These are phyloP conservation scores for Dactylellina cionopaga DNA, from an alignment of 2,329 filamentous ascomycete species.

Conservation along the genomic window DNA sequence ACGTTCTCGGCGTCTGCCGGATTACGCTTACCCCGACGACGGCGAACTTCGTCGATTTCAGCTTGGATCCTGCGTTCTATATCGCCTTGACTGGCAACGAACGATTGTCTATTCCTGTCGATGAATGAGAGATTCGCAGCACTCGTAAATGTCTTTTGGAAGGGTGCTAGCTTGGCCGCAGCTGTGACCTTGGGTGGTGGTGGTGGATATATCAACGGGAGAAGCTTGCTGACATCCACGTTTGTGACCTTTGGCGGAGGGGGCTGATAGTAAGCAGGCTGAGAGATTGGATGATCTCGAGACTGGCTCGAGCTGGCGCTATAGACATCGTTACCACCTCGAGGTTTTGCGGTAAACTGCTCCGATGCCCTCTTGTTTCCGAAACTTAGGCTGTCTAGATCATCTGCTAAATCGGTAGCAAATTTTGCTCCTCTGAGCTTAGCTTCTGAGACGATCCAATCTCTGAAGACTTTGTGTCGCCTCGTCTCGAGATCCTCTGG, in stretches of 20 bases:
- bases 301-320: not conserved
- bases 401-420: slow-evolving; percentile 44
- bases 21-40: slow-evolving; percentile 46
- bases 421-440: slow-evolving; percentile 47
- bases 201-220: slow-evolving; percentile 42
- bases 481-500: slow-evolving; percentile 47
- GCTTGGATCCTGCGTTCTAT: slow-evolving; percentile 40
- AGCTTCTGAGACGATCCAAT: slow-evolving; percentile 44
- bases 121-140: slow-evolving; percentile 37
- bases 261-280: slow-evolving; percentile 15
- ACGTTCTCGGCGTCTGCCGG: slow-evolving; percentile 41
- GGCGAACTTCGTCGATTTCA: slow-evolving; percentile 47
- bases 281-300: not conserved
- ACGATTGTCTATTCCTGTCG: slow-evolving; percentile 36
- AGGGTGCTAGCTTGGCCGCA: slow-evolving; percentile 38
- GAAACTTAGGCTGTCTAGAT: slow-evolving; percentile 43
- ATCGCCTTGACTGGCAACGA: slow-evolving; percentile 23
- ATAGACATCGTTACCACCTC: slow-evolving; percentile 33
- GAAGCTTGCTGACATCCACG: slow-evolving; percentile 33
- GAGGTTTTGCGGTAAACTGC: slow-evolving; percentile 36
- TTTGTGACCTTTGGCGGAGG: slow-evolving; percentile 35
- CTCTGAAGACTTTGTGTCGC: slow-evolving; percentile 43
- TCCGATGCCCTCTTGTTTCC: slow-evolving; percentile 44
- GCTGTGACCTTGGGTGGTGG: slow-evolving; percentile 39
- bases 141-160: slow-evolving; percentile 36